These are phyloP conservation scores for Aquilaria sinensis DNA, from an alignment of 345 rosid genomes.

Conservation along the genomic window DNA sequence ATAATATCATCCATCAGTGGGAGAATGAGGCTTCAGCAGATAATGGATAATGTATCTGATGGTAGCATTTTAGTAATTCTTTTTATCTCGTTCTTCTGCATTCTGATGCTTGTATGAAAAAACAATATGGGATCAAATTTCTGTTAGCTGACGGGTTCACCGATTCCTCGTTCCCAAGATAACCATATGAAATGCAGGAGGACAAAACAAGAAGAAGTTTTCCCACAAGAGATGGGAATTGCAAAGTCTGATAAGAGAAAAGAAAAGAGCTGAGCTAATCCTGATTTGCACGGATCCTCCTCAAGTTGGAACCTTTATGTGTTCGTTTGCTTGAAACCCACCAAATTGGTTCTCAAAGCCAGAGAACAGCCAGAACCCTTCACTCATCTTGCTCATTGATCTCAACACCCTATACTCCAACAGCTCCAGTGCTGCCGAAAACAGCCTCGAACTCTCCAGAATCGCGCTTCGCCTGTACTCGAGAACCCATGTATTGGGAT, in stretches of 20 bases:
- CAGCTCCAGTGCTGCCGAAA: constrained; percentile 39
- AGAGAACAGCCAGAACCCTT: constrained; percentile 21
- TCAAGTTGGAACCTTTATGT: constrained; percentile 37
- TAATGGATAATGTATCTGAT: no score
- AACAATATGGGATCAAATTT: no score
- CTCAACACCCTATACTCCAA: constrained; percentile 24
- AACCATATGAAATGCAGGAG: no score
- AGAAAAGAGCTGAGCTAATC: not conserved
- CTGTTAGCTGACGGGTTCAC: no score
- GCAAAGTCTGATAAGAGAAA: no score
- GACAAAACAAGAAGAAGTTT: not conserved
- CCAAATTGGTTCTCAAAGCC: constrained; percentile 14
- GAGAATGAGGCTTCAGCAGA: no score
- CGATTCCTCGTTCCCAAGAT: no score
- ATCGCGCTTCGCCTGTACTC: constrained; percentile 54
- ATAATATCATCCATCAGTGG: no score
- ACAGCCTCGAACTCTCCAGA: constrained; percentile 39
- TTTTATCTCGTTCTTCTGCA: no score
- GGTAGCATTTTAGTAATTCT: no score
- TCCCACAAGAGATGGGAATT: constrained; percentile 41
- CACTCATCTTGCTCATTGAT: constrained; percentile 19
- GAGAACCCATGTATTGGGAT: constrained; percentile 72
- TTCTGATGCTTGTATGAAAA: no score
- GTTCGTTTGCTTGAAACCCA: constrained; percentile 7
- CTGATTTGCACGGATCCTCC: not conserved